These are phyloP conservation scores for Rhododendron molle DNA, from an alignment of 148 eudicot species.

Conservation along the genomic window DNA sequence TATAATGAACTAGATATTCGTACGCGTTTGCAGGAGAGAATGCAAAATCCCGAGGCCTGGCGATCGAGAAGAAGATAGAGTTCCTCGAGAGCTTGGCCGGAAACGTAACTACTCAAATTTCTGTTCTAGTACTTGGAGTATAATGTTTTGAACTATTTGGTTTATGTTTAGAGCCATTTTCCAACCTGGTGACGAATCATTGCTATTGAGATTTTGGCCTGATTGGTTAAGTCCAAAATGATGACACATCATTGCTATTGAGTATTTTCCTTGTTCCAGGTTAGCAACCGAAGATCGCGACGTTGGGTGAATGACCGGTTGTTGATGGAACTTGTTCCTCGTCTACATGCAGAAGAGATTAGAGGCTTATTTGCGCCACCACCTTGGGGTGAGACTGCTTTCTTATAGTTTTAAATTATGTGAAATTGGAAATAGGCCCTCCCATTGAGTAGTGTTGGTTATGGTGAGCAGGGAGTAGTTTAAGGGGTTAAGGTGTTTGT, in stretches of 20 bases:
- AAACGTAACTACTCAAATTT: slow-evolving; percentile 35
- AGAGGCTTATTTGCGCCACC: slow-evolving; percentile 97
- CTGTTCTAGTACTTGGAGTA: neutral
- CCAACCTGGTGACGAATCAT: neutral
- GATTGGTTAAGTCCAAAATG: neutral
- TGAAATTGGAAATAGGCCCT: neutral
- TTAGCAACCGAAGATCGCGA: slow-evolving; percentile 86
- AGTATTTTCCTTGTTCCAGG: slow-evolving; percentile 34
- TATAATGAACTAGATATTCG: neutral
- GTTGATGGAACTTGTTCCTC: slow-evolving; percentile 94
- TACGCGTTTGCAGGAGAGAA: slow-evolving; percentile 42
- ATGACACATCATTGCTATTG: neutral
- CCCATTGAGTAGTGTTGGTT: neutral
- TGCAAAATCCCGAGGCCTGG: slow-evolving; percentile 51
- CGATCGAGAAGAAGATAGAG: slow-evolving; percentile 85
- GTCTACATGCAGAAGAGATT: slow-evolving; percentile 77
- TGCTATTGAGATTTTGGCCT: neutral
- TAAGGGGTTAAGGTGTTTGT: too few relatives aligned
- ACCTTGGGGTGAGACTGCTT: slow-evolving; percentile 65
- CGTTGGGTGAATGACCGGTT: slow-evolving; percentile 84
- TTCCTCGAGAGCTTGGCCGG: slow-evolving; percentile 70
- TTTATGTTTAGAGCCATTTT: neutral
- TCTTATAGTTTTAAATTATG: neutral
- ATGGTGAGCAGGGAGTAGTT: too few relatives aligned
- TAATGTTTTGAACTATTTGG: neutral